A percentile compares a stretch with the other conserved stretches of the same genome.
Conservation (phyloP, 2,329 filamentous ascomycete species). For the Orbilia quercus region DNA sequence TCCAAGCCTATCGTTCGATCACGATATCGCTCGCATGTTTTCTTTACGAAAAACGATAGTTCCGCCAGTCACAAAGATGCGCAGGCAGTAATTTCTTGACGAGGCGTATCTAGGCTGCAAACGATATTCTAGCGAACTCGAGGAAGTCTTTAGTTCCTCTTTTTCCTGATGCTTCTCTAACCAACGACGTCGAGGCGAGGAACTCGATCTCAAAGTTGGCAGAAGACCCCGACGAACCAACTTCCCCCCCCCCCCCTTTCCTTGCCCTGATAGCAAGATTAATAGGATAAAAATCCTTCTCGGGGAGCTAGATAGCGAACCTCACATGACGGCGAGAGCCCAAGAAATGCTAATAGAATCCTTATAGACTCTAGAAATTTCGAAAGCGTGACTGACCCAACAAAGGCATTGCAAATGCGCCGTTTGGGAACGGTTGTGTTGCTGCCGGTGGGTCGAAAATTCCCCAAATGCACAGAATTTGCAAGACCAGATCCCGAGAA, state of each 20-base stretch:
- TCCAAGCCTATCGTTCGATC: constrained; percentile 19
- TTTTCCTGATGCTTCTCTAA: neutral
- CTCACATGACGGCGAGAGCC: constrained; percentile 47
- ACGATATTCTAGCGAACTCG: neutral
- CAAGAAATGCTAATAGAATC: neutral
- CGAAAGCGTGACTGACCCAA: no score
- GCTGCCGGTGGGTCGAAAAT: constrained; percentile 24
- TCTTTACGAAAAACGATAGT: no score
- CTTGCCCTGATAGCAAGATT: neutral
- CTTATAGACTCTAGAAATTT: no score
- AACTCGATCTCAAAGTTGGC: constrained; percentile 3
- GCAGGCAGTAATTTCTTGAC: neutral
- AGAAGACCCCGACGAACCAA: constrained; percentile 11
- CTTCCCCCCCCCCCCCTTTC: neutral
- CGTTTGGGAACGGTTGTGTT: constrained; percentile 34
- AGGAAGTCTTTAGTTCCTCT: neutral
- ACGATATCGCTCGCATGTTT: constrained; percentile 1
- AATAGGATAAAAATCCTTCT: neutral
- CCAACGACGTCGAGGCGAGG: neutral
- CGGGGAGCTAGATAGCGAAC: constrained; percentile 29
- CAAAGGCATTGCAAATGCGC: constrained; percentile 19
- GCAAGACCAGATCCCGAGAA: constrained; percentile 36
- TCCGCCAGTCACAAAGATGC: neutral
- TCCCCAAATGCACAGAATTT: no score
- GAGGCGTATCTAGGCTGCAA: constrained; percentile 6